Conservation (phyloP, 768 basidiomycete genomes). For the Plicaturopsis crispa region DNA sequence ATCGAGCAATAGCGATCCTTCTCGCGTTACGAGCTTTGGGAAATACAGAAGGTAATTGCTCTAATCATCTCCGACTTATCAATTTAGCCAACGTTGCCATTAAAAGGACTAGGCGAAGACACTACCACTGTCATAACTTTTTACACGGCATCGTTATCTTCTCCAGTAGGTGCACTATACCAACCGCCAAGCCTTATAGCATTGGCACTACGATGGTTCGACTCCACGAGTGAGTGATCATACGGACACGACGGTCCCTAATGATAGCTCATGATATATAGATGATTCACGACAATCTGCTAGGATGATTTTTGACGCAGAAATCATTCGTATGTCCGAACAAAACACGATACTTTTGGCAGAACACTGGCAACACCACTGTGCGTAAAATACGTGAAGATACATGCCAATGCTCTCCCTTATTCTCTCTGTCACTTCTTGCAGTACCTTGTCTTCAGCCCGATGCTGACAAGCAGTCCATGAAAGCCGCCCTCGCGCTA, state of each 20-base stretch:
- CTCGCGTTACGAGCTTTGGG: constrained; percentile 64
- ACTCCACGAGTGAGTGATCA: constrained; percentile 50
- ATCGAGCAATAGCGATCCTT: constrained; percentile 58
- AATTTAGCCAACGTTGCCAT: neutral
- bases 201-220: constrained; percentile 72
- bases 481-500: constrained; percentile 59
- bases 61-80: neutral
- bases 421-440: neutral
- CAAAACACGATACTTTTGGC: constrained; percentile 52
- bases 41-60: constrained; percentile 55
- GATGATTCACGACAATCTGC: constrained; percentile 75
- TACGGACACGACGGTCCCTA: too few relatives aligned
- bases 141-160: constrained; percentile 66
- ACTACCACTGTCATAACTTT: constrained; percentile 74
- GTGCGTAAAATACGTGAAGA: constrained; percentile 33
- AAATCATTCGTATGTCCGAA: constrained; percentile 59
- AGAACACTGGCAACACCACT: constrained; percentile 55
- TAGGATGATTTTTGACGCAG: constrained; percentile 70
- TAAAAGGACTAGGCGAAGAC: constrained; percentile 62
- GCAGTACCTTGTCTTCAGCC: constrained; percentile 59
- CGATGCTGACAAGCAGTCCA: constrained; percentile 49
- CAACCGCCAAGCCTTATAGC: constrained; percentile 64
- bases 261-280: too few relatives aligned
- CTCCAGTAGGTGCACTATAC: constrained; percentile 52
- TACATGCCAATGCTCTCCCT: constrained; percentile 1